Base-by-base conservation (phyloP, 1,284 basidiomycete genomes). In the Mycocalia duriaeana region DNA sequence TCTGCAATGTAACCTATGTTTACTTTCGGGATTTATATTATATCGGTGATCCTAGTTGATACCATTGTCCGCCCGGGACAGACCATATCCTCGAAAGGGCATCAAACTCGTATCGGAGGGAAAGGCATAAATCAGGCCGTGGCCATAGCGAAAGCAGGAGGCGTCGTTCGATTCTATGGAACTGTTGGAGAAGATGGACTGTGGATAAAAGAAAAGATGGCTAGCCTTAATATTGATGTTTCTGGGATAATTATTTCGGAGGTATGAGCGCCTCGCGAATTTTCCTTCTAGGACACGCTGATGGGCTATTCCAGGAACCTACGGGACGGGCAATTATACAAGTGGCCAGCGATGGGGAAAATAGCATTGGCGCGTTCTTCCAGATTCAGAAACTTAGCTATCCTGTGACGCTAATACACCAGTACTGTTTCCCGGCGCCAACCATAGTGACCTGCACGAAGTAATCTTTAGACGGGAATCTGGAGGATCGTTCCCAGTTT, bases 91-190 rank as follows among this genome's bases (percentile, higher is more conserved):
- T 79, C 79, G 6, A 59, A 64, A 26, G 55, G 53, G 5, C 70
- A 76, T 44, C 70, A 73, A 42, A 69, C 72, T 44, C 67, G 74
- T 1, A 65, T 72, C 3, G 79, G 79, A 2, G 79, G 79, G 2
- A 81, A 81, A 58, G 79, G 79, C 25, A 78, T 76, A 4, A 82
- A 82, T 58, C 79, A 82, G 57, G 75, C 79, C 5, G 72, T 75
- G 2, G 76, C 79, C 4, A 67, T 80, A 16, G 71, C 72, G 2
- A 69, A 68, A 37, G 78, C 79, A 11, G 75, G 75, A 18, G 71
- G 62, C 2, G 50, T 44, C 8, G 76, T 72, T 11, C 59, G 64
- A 41, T 68, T 81, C 39, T 70, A 73, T 53, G 78, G 75, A 8
- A 71, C 73, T 2, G 64, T 80, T 19, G 75, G 74, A 6, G 54